Percentiles rank a stretch among this genome's conserved stretches.
These are phyloP conservation scores for Taphrina populina DNA, from an alignment of 1,139 yeast species.

Conservation along the genomic window DNA sequence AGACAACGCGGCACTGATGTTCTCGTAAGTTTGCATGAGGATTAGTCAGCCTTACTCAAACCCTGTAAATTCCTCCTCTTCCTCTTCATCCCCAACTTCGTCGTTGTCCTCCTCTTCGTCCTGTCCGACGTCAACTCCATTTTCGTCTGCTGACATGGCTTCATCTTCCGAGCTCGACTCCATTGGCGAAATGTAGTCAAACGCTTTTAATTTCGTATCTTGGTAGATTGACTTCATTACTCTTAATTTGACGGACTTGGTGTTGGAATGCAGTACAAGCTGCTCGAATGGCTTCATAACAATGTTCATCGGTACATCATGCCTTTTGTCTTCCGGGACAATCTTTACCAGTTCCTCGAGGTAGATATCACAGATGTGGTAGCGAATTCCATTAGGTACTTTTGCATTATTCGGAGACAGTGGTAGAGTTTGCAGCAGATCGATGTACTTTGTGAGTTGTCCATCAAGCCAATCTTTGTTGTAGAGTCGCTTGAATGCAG, in stretches of 20 bases:
- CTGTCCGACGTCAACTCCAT: background rate
- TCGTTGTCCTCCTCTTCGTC: constrained; percentile 3
- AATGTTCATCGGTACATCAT: constrained; percentile 55
- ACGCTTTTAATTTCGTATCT: constrained; percentile 57
- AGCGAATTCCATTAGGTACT: constrained; percentile 71
- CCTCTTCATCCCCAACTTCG: background rate
- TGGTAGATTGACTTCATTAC: constrained; percentile 64
- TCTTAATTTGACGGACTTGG: constrained; percentile 66
- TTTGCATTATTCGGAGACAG: constrained; percentile 47
- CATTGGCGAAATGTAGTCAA: constrained; percentile 17
- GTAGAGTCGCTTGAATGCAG: constrained; percentile 53
- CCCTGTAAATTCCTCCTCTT: constrained; percentile 16
- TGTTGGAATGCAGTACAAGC: constrained; percentile 53
- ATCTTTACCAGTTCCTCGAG: constrained; percentile 79
- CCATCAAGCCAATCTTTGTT: constrained; percentile 58
- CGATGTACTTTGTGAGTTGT: constrained; percentile 53
- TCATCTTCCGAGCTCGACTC: constrained; percentile 11
- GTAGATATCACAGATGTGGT: constrained; percentile 80
- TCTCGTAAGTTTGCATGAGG: constrained; percentile 1
- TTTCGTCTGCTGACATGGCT: constrained; percentile 1
- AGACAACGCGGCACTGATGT: constrained; percentile 16
- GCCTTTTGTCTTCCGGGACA: constrained; percentile 50
- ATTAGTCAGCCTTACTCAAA: background rate
- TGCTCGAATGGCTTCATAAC: constrained; percentile 61
- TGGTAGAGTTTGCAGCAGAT: constrained; percentile 44